Evolutionary conservation across 2,329 filamentous ascomycete species (phyloP).

Genomic region (Sporothrix brunneoviolacea): DNA sequence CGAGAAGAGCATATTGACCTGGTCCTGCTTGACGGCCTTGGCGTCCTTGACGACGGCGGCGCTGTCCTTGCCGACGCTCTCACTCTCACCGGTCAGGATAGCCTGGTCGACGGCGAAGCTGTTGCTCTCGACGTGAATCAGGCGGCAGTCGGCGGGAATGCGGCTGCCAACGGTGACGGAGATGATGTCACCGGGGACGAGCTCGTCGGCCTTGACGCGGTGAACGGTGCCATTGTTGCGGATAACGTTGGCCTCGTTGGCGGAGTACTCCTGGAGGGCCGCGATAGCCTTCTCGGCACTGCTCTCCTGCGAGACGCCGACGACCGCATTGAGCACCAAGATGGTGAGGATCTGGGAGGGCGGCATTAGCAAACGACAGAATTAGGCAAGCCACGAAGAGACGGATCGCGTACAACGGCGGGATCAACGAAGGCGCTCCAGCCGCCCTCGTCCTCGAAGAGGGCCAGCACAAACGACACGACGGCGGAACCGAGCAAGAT

Average conservation of each 20-base stretch:
- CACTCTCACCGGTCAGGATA: conserved; percentile 93
- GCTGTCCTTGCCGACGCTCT: conserved; percentile 86
- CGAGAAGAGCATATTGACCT: conserved; percentile 96
- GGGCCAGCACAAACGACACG: conserved; percentile 84
- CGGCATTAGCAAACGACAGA: conserved; percentile 6
- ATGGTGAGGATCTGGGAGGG: conserved; percentile 79
- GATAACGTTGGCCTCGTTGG: conserved; percentile 91
- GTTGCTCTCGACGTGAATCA: conserved; percentile 90
- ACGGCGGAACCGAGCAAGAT: conserved; percentile 90
- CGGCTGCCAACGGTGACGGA: conserved; percentile 84
- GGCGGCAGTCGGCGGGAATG: conserved; percentile 87
- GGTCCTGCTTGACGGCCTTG: conserved; percentile 92
- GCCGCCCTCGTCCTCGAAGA: conserved; percentile 88
- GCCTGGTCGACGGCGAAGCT: conserved; percentile 96
- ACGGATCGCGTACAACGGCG: conserved; percentile 61
- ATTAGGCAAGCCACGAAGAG: background rate
- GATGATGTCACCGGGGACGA: conserved; percentile 91
- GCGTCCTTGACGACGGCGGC: conserved; percentile 61
- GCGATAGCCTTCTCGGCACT: conserved; percentile 98
- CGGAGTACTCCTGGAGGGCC: conserved; percentile 96
- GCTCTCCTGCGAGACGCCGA: conserved; percentile 97
- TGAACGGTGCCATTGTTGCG: conserved; percentile 71
- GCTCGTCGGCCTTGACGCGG: conserved; percentile 88
- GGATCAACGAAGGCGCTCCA: conserved; percentile 98
- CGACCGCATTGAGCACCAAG: conserved; percentile 89